Evolutionary conservation across 805 yeast genomes (phyloP), one percentile per base, ranked within the genome.

Genomic region (Zygosaccharomyces bisporus): DNA sequence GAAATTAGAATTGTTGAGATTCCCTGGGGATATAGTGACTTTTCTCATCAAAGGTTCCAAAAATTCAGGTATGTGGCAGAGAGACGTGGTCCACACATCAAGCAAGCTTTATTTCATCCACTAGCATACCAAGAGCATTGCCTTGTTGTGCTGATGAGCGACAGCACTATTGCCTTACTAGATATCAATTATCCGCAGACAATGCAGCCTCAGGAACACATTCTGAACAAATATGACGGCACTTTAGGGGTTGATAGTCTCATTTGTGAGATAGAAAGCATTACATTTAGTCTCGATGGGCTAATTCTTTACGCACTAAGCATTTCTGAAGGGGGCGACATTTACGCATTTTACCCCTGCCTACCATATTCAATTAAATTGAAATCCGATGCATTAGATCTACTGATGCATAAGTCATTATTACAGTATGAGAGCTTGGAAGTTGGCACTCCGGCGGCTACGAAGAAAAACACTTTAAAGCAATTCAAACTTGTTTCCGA

Each of bases 271-370:
- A 55, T 63, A 16, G 40, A 41, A 6, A 49, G 55, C 18, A 48
- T 64, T 8, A 34, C 50, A 6, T 60, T 65, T 23, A 52, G 65
- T 36, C 39, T 49, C 14, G 82, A 81, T 9, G 70, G 72, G 2
- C 54, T 83, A 41, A 73, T 85, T 0, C 62, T 84, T 16, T 79
- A 75, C 53, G 56, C 81, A 6, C 53, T 79, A 41, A 73, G 51
- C 35, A 23, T 74, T 7, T 57, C 64, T 7, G 83, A 79, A 42
- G 80, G 83, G 13, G 57, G 60, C 10, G 86, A 83, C 50, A 47
- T 85, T 1, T 81, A 73, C 54, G 67, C 75, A 1, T 63, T 84
- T 3, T 78, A 74, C 50, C 93, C 93, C n/a, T 81, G 81, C 57
- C 54, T 76, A 16, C 87, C 90, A 0, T 31, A 51, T 6, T 34